Evolutionary conservation across 345 rosid genomes (phyloP), one percentile per base, ranked within the genome.

Genomic region (Salix arbutifolia): DNA sequence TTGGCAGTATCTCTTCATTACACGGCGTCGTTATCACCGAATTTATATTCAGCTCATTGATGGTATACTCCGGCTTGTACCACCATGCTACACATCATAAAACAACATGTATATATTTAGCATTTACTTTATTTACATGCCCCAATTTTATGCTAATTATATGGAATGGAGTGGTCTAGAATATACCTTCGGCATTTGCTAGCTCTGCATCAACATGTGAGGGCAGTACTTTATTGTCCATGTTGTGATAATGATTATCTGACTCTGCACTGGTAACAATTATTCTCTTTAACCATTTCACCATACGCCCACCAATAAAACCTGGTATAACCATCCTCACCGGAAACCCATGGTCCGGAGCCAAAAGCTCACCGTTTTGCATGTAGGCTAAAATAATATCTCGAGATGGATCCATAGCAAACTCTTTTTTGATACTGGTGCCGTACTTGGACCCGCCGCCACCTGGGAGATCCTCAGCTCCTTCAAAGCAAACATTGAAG

Each of bases 381-480:
- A 91, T 91, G 84, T 91, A 96, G 8, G 98, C 99, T 30, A 96
- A 60, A 14, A 96, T 85, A 40, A 96, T 89, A 25, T 96, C 98
- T 18, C 97, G 83, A 0, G 99, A 67, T 6, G 94, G 92, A 77
- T 95, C 99, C 97, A 95, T 90, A 0, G 94, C 98, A 23, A 78
- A 67, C 79, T 90, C 99, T 75, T 77, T 89, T 70, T 11, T 81
- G 0, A 95, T 76, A 52, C 99, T 93, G 0, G 99, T 95, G 31
- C 96, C 99, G 74, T 95, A 93, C 81, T 93, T 95, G 77, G 96
- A 90, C 70, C 97, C 97, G 0, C 97, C 98, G 21, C 96, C 99
- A 1, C 98, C 98, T 8, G 99, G 98, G 68, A 96, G 82, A 82
- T 91, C 96, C 86, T 96, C 98, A 0, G 89, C 94, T 7, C 98